Evolutionary conservation across 2,329 filamentous ascomycete genomes (phyloP), one percentile per base, ranked within the genome.

Genomic region (Sphaerulina populicola): DNA sequence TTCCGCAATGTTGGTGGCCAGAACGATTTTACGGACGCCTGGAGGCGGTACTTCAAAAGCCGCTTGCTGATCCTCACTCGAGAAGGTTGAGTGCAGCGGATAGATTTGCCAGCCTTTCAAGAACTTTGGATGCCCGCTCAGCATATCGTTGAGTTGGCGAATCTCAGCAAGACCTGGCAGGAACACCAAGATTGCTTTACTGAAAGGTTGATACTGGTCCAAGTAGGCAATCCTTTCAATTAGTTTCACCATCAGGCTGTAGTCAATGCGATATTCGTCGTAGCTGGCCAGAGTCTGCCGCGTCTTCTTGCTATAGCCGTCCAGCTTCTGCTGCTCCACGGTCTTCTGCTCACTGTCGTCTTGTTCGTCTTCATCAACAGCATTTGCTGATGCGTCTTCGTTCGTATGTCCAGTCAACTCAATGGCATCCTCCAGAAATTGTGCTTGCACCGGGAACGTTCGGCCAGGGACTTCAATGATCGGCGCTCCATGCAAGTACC

Each of bases 1-100:
- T 68, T 98, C 93, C 4, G 93, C 93, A 67, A 98, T 98, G 65
- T 98, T 98, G 11, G 93, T 98, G 1, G 93, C 90, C 49, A 98
- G 78, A 1, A 98, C 91, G 57, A 98, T 93, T 71, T 98, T 98
- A 56, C 90, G 80, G 51, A 82, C 76, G 0, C 91, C 91, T 2
- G 76, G 77, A 1, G 90, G 88, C 5, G 93, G 93, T 0, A 95
- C 72, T 5, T 88, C 74, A 66, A 98, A 98, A 0, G 93, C 93
- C 31, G 86, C 83, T 69, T 98, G 91, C 66, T 98, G 93, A 55
- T 98, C 93, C 62, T 97, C 91, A 42, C 86, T 96, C 9, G 91
- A 89, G 60, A 98, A 96, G 0, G 86, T 88, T 0, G 93, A 97
- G 66, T 98, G 93, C 33, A 98, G 76, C 10, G 89, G 86, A 66